A percentile compares a stretch with the other conserved stretches of the same genome.
These are phyloP conservation scores for Triticum monococcum DNA, from an alignment of 176 grass and related monocot genomes.

Conservation along the genomic window DNA sequence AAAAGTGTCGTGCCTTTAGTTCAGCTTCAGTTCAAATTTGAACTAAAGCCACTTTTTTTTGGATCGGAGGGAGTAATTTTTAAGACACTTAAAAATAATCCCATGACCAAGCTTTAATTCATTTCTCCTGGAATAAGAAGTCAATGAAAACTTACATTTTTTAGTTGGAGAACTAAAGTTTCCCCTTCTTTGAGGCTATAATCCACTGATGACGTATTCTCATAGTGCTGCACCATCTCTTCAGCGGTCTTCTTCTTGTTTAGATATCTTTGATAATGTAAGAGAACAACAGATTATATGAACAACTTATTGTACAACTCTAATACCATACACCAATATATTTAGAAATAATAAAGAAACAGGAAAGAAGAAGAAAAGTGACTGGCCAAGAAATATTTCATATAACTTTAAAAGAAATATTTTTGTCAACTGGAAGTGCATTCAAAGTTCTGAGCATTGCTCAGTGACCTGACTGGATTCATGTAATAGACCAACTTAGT, in stretches of 20 bases:
- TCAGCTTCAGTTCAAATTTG: too few species aligned
- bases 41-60: too few species aligned
- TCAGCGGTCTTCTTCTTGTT: conserved; percentile 98
- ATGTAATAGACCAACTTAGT: not conserved
- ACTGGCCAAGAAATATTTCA: not conserved
- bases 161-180: conserved; percentile 94
- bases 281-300: conserved; percentile 37
- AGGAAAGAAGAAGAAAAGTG: not conserved
- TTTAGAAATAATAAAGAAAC: not conserved
- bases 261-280: conserved; percentile 75
- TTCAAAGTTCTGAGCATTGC: conserved; percentile 1
- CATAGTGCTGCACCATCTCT: conserved; percentile 98
- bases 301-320: conserved; percentile 5
- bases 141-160: conserved; percentile 66
- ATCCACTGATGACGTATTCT: conserved; percentile 81
- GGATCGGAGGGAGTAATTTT: not conserved
- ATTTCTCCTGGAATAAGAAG: not conserved
- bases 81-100: not conserved
- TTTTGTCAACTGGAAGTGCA: not conserved
- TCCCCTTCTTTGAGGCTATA: conserved; percentile 99
- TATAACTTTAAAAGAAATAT: not conserved
- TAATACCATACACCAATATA: not conserved
- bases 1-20: too few species aligned
- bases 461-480: not conserved
- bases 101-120: not conserved